Base-by-base conservation (phyloP, 108 stramenopile species). In the Bacterosira constricta region DNA sequence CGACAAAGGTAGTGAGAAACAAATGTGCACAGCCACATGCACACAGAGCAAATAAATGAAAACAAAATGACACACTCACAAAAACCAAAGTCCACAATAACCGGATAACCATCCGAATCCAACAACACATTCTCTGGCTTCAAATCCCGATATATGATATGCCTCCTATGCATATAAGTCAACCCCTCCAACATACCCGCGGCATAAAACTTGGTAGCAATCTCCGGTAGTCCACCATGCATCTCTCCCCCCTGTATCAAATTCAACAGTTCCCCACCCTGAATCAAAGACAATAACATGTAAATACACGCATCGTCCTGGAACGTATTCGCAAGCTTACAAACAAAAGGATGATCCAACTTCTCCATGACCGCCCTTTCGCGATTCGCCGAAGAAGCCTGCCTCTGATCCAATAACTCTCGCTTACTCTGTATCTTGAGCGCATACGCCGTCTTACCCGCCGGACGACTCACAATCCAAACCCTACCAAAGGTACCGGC, bases 401-500 rank as follows among this genome's bases (percentile, higher is more conserved):
- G 73, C 18, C 67, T 68, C 15, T 83, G 68, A 37, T 80, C 75
- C 3, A 83, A 31, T 18, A 79, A 45, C 13, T 79, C 80, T 12
- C 80, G 29, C 64, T 81, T 81, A 13, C 82, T 81, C 76, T 91
- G 88, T 65, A 87, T 86, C 79, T 89, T 87, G 36, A 91, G 71
- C 15, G 80, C 80, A 39, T 81, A 81, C 20, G 75, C 56, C 0
- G 53, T 52, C 17, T 47, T 65, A 0, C 67, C 81, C 17, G 55
- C 58, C 6, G 41, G 36, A 11, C 36, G 21, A 12, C 70, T 73
- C 60, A 87, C 90, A 37, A 91, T 83, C 82, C 89, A 89, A 10
- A 94, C 93, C 13, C 87, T 79, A 6, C 93, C 93, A 56, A 94
- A 94, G 7, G 93, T 94, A 8, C 93, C 93, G 9, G 88, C 86